A percentile compares a stretch with the other conserved stretches of the same genome.
These are phyloP conservation scores for Neonectria ditissima DNA, from an alignment of 2,329 filamentous ascomycete species.

Conservation along the genomic window DNA sequence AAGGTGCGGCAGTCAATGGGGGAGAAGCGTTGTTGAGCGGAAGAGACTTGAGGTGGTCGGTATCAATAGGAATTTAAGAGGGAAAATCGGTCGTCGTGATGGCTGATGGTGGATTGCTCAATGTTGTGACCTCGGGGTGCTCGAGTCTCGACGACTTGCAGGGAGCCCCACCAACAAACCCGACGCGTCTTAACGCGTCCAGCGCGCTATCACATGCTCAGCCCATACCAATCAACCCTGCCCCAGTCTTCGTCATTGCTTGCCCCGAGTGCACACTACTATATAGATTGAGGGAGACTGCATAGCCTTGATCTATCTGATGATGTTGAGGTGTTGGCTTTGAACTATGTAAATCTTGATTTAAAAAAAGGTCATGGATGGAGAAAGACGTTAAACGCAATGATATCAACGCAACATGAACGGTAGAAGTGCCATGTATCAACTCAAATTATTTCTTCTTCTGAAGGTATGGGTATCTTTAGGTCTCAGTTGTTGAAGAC, in stretches of 20 bases:
- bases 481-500: constrained; percentile 17
- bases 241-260: background rate
- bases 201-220: constrained; percentile 32
- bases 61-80: background rate
- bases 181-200: constrained; percentile 27
- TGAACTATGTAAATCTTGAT: too few species aligned
- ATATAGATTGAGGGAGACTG: too few species aligned
- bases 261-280: too few species aligned
- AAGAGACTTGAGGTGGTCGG: too few species aligned
- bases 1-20: too few species aligned
- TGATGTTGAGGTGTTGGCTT: too few species aligned
- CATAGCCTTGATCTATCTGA: too few species aligned
- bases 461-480: background rate
- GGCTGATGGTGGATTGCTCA: background rate
- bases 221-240: constrained; percentile 4
- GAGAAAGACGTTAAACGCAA: background rate
- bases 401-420: background rate
- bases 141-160: background rate
- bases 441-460: background rate
- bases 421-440: background rate
- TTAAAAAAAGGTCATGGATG: too few species aligned
- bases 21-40: too few species aligned
- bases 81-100: too few species aligned
- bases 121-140: constrained; percentile 3
- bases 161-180: constrained; percentile 24